Evolutionary conservation across 2,329 filamentous ascomycete species (phyloP), one percentile per base, ranked within the genome.

Genomic region (Ophiostoma ips): DNA sequence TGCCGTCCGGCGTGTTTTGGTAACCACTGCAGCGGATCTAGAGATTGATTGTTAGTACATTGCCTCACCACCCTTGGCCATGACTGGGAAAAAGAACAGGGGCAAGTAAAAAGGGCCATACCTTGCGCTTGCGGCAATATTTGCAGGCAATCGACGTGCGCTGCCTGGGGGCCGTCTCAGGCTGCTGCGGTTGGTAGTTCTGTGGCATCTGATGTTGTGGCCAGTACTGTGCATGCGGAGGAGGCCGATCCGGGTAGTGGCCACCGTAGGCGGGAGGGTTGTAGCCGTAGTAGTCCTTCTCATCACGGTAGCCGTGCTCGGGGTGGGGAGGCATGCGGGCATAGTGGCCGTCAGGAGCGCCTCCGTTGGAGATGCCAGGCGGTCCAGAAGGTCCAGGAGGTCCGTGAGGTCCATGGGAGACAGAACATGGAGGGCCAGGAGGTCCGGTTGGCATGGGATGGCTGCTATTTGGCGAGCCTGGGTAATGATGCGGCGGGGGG

Each of bases 11-110:
- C 0, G 73, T 75, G 54, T 74, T 77, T 52, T 75, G 71, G 55
- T 78, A 78, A 28, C 76, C 76, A 53, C 75, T 79, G 64, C 76
- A 79, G 35, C 76, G 73, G 55, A 79, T 79, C 75, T 79, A 52
- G 16, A 37, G 19, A 5, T 12, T 21, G 43, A 16, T n/a, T n/a
- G 21, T 41, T 41, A 41, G 21, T 21, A 41, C n/a, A n/a, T n/a
- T 28, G 15, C 21, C 28, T 6, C 13, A 41, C 13, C 5, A 35
- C 9, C 33, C 13, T 35, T 35, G 9, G 5, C 5, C 4, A 46
- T 31, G 21, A 41, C 9, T 16, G 15, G 16, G 15, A 16, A 31
- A 31, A 30, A 40, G 13, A 18, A 50, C 11, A 18, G 2, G 12
- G 12, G 30, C 11, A 16, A 13, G 38, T n/a, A n/a, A n/a, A n/a